Evolutionary conservation across 2,329 filamentous ascomycete species (phyloP), one percentile per base, ranked within the genome.

Genomic region (Metarhizium guizhouense): DNA sequence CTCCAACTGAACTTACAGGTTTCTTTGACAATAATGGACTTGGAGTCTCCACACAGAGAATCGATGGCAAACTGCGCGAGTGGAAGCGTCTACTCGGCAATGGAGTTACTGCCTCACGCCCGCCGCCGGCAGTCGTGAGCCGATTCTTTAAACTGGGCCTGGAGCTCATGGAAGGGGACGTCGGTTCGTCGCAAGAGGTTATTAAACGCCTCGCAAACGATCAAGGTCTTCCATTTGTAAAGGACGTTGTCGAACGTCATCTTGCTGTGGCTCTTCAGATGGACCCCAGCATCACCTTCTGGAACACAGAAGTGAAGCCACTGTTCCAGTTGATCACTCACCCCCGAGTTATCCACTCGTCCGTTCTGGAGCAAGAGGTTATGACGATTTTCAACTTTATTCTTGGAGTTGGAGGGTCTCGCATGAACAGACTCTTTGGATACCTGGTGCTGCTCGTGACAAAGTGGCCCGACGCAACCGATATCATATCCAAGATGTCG

Each of bases 331-430:
- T 74, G 6, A 56, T 74, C 13, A 70, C 68, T 1, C 70, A 75
- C 30, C 54, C 62, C 3, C 60, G 63, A 4, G 65, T 73, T 6
- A 56, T 67, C 2, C 66, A 70, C 49, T 75, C 71, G 7, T 66
- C 69, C 11, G 62, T 74, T 0, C 61, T 76, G 14, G 73, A 76
- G 53, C 65, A 69, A 40, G 61, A 74, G 38, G 68, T 73, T 1
- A 65, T 68, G 3, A 54, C 51, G 0, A 64, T 74, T 16, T 70
- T 66, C 58, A 71, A 67, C 42, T 71, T 67, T 49, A 52, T 74
- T 0, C 56, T 65, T 6, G 73, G 73, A 6, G 56, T 70, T 34
- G 67, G 69, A 1, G 69, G 67, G 3, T 47, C 52, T 13, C 62
- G 68, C 13, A 67, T 74, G 60, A 60, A 53, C 1, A 56, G 32